Evolutionary conservation across 345 rosid species (phyloP), one percentile per base, ranked within the genome.

Genomic region (Sapria himalayana): DNA sequence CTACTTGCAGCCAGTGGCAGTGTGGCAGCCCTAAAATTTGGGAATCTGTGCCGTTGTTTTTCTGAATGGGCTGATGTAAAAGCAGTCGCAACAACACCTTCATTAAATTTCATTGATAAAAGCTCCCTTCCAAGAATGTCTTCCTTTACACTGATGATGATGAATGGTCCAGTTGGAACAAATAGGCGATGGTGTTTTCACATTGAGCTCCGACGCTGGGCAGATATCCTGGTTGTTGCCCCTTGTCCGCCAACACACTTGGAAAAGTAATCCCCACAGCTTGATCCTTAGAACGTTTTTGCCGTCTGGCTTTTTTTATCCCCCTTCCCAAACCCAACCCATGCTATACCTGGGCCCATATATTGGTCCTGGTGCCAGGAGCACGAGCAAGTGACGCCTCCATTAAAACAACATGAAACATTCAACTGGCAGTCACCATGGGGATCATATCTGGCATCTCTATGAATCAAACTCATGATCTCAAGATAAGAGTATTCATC

Each of bases 241-340:
- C 95, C 95, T 59, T 89, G 33, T 89, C 95, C 15, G 93, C 95
- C 2, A 82, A 89, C 72, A 82, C 95, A 4, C 72, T 89, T 43
- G 95, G 76, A 53, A 89, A 89, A 86, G 98, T 76, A 58, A 43
- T 24, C n/a, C n/a, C n/a, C n/a, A n/a, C n/a, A n/a, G n/a, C n/a
- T n/a, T n/a, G n/a, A n/a, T n/a, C n/a, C n/a, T n/a, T n/a, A n/a
- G n/a, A n/a, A 19, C 43, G 24, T 15, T 48, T 6, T 4, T 15
- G 42, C 16, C 15, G 11, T 15, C 10, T 45, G 24, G 0, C 0
- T 10, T 25, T 22, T 15, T 41, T 20, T 19, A 7, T 0, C 15
- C 43, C 23, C 5, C 10, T 2, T 12, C n/a, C n/a, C n/a, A n/a
- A n/a, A n/a, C n/a, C n/a, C n/a, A n/a, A n/a, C n/a, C n/a, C n/a